Percentiles rank a stretch among this genome's conserved stretches.
Conservation (phyloP, 768 basidiomycete species). For the Termitomyces sp. region DNA sequence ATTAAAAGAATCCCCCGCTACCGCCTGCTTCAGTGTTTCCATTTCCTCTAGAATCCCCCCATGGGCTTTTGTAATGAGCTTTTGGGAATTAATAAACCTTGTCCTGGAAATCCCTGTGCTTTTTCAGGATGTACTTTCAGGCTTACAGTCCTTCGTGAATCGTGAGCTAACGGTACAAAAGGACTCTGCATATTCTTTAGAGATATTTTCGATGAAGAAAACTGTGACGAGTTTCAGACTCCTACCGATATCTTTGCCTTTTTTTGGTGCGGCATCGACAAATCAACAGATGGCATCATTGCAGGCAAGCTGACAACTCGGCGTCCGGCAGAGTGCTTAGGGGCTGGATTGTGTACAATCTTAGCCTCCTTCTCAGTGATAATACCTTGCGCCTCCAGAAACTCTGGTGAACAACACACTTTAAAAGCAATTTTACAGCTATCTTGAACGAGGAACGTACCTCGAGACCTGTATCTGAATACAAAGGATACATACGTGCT, state of each 20-base stretch:
- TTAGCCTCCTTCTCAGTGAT: slow-evolving; percentile 26
- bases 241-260: slow-evolving; percentile 15
- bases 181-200: slow-evolving; percentile 11
- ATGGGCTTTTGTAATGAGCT: background rate
- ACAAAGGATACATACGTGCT: slow-evolving; percentile 59
- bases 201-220: background rate
- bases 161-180: slow-evolving; percentile 13
- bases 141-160: slow-evolving; percentile 23
- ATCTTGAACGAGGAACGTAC: slow-evolving; percentile 23
- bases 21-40: slow-evolving; percentile 3
- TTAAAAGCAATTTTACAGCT: background rate
- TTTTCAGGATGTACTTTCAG: slow-evolving; percentile 12
- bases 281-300: slow-evolving; percentile 9
- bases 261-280: slow-evolving; percentile 17
- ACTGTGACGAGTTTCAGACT: background rate
- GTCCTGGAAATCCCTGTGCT: slow-evolving; percentile 9
- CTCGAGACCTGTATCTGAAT: slow-evolving; percentile 56
- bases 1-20: slow-evolving; percentile 4
- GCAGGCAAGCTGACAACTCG: slow-evolving; percentile 37
- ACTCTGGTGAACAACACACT: slow-evolving; percentile 28
- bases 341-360: slow-evolving; percentile 12
- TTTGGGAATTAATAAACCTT: slow-evolving; percentile 10
- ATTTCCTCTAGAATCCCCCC: slow-evolving; percentile 3
- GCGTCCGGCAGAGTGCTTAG: slow-evolving; percentile 21
- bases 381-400: slow-evolving; percentile 47